Percentiles rank a stretch among this genome's conserved stretches.
These are phyloP conservation scores for Tetracladium marchalianum DNA, from an alignment of 495 filamentous ascomycete species.

Conservation along the genomic window DNA sequence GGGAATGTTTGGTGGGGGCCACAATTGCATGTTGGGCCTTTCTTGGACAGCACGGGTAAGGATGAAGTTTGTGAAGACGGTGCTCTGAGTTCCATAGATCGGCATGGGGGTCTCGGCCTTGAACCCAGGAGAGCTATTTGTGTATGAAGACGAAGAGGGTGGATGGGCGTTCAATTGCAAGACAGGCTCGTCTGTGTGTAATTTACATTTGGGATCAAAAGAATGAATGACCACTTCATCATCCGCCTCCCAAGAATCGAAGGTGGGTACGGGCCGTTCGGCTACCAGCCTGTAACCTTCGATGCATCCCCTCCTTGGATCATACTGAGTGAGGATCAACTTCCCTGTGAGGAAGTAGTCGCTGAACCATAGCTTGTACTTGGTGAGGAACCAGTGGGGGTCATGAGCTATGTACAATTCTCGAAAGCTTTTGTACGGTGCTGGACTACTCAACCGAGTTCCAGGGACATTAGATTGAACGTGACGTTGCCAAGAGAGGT, in stretches of 20 bases:
- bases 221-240: constrained; percentile 61
- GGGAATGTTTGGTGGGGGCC: constrained; percentile 69
- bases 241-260: constrained; percentile 53
- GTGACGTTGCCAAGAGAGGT: constrained; percentile 52
- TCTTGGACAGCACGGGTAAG: constrained; percentile 29
- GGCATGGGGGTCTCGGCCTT: constrained; percentile 43
- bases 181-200: constrained; percentile 65
- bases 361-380: constrained; percentile 76
- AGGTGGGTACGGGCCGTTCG: constrained; percentile 37
- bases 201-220: constrained; percentile 55
- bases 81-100: constrained; percentile 23
- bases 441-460: constrained; percentile 38
- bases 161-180: constrained; percentile 38
- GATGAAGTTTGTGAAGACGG: constrained; percentile 32
- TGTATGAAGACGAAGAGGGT: not conserved
- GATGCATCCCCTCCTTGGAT: constrained; percentile 61
- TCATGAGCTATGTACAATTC: constrained; percentile 65
- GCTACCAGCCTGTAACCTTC: constrained; percentile 73
- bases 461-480: constrained; percentile 53
- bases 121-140: constrained; percentile 16
- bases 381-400: constrained; percentile 75
- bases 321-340: constrained; percentile 63
- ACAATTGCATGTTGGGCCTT: constrained; percentile 43
- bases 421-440: constrained; percentile 50
- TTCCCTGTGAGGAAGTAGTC: constrained; percentile 61